Conservation (phyloP, 768 basidiomycete species). For the Auricularia sp. region DNA sequence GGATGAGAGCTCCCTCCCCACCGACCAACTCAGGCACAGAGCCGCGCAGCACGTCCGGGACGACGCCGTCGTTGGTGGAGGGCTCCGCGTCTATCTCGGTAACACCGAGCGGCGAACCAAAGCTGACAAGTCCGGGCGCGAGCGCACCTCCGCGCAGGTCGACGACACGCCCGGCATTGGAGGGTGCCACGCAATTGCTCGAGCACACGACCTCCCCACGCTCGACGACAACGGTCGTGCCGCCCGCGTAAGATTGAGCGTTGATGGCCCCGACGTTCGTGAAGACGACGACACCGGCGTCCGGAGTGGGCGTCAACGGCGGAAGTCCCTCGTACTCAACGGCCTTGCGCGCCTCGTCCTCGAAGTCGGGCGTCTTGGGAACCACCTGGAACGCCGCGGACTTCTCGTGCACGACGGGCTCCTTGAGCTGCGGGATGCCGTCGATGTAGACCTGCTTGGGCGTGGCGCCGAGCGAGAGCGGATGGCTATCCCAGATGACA, state of each 20-base stretch:
- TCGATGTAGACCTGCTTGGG: conserved; percentile 80
- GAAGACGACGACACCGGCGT: conserved; percentile 39
- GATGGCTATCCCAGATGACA: conserved; percentile 70
- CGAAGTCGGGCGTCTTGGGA: conserved; percentile 50
- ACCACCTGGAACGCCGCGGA: conserved; percentile 40
- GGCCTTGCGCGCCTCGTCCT: conserved; percentile 42
- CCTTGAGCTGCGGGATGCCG: conserved; percentile 59
- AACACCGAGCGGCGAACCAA: conserved; percentile 40
- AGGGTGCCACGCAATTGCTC: conserved; percentile 17
- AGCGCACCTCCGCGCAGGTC: conserved; percentile 60
- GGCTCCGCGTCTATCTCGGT: conserved; percentile 56
- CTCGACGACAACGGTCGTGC: conserved; percentile 32
- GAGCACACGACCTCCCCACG: conserved; percentile 47
- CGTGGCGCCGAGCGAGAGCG: conserved; percentile 65
- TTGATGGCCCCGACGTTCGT: conserved; percentile 50
- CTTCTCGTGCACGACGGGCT: conserved; percentile 42
- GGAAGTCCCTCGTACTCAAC: conserved; percentile 56
- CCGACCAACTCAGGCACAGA: conserved; percentile 33
- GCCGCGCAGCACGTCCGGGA: conserved; percentile 36
- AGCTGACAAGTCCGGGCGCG: conserved; percentile 38
- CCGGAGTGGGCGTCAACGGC: conserved; percentile 38
- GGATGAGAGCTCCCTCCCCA: conserved; percentile 34
- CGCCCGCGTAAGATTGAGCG: conserved; percentile 17
- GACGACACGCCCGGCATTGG: conserved; percentile 22
- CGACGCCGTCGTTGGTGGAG: conserved; percentile 45